Percentiles rank a stretch among this genome's conserved stretches.
phyloP scores from a whole-genome alignment of 305 asterid genomes.

The Fraxinus xanthoxyloides region DNA sequence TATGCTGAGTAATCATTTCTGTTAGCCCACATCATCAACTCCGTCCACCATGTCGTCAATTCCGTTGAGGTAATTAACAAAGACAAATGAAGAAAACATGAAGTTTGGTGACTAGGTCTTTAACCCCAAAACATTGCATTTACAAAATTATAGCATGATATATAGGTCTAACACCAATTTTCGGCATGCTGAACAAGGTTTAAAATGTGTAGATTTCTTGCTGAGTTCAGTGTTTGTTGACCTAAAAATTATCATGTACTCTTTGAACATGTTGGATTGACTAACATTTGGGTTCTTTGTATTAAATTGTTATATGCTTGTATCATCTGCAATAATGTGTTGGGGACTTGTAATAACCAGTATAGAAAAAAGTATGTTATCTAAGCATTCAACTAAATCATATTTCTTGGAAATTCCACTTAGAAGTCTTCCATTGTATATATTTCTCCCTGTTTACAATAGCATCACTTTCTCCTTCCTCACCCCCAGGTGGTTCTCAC shows the following conservation, averaged over 20 bases:
- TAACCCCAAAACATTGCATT: not conserved
- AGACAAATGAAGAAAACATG: not conserved
- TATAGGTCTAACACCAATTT: not conserved
- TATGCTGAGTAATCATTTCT: not conserved
- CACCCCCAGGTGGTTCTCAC: not conserved
- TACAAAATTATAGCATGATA: not conserved
- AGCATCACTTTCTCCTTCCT: not conserved
- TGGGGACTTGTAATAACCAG: not conserved
- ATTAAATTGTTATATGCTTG: not conserved
- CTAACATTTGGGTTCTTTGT: not conserved
- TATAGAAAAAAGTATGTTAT: not conserved
- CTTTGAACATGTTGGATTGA: not conserved
- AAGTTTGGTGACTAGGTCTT: not conserved
- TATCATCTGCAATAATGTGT: not conserved
- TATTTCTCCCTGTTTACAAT: not conserved
- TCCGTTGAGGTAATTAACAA: not conserved
- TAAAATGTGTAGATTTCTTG: not conserved
- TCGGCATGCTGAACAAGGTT: not conserved
- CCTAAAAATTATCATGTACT: not conserved
- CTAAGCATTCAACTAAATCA: not conserved
- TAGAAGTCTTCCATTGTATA: not conserved
- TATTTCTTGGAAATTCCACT: not conserved
- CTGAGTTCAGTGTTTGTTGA: not conserved
- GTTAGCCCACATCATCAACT: not conserved
- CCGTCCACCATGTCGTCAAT: not conserved